Evolutionary conservation across 441 rosid genomes (phyloP), one percentile per base, ranked within the genome.

Genomic region (Mallotus japonicus): DNA sequence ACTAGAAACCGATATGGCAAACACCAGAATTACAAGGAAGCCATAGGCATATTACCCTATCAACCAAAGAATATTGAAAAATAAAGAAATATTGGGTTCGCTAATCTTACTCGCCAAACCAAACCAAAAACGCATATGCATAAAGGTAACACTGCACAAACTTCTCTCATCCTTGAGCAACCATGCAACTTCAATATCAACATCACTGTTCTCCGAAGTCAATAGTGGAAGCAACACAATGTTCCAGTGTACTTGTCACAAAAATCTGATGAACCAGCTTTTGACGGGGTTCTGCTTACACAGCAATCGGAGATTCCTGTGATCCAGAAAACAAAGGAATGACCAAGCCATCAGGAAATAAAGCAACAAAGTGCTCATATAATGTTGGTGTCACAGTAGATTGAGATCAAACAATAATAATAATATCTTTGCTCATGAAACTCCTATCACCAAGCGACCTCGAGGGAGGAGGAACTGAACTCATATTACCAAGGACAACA

Each of bases 221-320:
- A 19, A 34, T 20, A 40, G 57, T 53, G 8, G 50, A 53, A 54
- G 67, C 69, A 63, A 56, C 59, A 44, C n/a, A 19, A 65, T 5
- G 28, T 54, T 44, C 17, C 14, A n/a, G 28, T 47, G 47, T 40
- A 1, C 3, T n/a, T 60, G 47, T 15, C 0, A 1, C 44, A 42
- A 42, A 60, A 3, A 8, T 78, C 49, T 32, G 11, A 37, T 37
- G 40, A 6, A 37, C 40, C 40, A 37, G 5, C 40, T 37, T 37
- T 37, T 37, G 40, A 6, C 6, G 6, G 40, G 5, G 0, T 37
- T 37, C 40, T 37, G 62, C 67, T 81, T 80, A 91, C 65, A 87
- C 97, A 20, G 90, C 91, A 60, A 93, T 89, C 4, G 92, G 90
- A 67, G 90, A 79, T 73, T 93, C 98, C 97, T 93, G 88, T 78